Evolutionary conservation across 2,329 filamentous ascomycete species (phyloP), one percentile per base, ranked within the genome.

Genomic region (Periconia sp.): DNA sequence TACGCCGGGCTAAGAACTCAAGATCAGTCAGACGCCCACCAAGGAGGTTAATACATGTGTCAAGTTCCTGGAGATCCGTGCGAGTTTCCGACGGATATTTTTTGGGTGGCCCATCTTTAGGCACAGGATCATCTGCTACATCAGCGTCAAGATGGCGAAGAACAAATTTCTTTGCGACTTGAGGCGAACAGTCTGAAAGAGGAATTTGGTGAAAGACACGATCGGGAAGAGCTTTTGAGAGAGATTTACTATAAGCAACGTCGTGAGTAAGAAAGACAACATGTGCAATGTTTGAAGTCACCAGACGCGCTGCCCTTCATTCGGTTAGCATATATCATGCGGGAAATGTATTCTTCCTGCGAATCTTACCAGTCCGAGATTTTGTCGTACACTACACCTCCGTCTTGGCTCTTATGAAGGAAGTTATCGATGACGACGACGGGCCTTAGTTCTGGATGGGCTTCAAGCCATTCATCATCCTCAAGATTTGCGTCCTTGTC

Each of bases 11-110:
- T 42, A 99, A 85, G 68, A 94, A 95, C 69, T 97, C 93, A 18
- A 99, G 86, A 68, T 99, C 94, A 0, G 92, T 96, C n/a, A 99
- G 82, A 3, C 94, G 90, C 1, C 94, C 94, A 19, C 94, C 94
- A 1, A 99, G 82, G 0, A 87, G 83, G 27, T 86, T 83, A 59
- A 97, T 95, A 62, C 90, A 92, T 27, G 82, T 82, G 65, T 97
- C 92, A 1, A 99, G 82, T 57, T 92, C 90, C 1, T 74, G 72
- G 7, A 94, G 78, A 57, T 92, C 82, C 44, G 75, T 71, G 31
- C 80, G 77, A 50, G 73, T 68, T 59, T 82, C 73, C 18, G 77
- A 77, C 5, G 79, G 75, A 0, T 76, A 71, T n/a, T 77, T 69
- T 51, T 77, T 76, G 23, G 74, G 70, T 2, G 69, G 66, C 1